A percentile compares a stretch with the other conserved stretches of the same genome.
Evolutionary conservation across 345 rosid genomes (phyloP).

Genomic region (Crucihimalaya himalaica): DNA sequence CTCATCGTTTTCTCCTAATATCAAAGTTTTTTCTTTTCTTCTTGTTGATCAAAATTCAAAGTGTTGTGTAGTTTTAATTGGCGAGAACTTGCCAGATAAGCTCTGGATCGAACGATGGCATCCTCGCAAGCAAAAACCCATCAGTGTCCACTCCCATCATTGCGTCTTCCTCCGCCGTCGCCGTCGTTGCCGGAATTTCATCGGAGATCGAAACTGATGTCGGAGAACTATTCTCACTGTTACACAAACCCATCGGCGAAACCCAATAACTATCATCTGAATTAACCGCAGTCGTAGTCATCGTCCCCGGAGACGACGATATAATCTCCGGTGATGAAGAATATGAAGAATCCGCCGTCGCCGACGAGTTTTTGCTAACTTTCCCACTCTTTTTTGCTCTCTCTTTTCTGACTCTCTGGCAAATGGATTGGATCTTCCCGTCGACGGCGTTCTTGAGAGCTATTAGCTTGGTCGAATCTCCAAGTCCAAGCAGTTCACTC

Average conservation of each 20-base stretch:
- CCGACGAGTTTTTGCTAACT: conserved; percentile 31
- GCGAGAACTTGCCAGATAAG: conserved; percentile 94
- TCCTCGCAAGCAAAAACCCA: conserved; percentile 65
- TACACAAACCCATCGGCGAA: conserved; percentile 54
- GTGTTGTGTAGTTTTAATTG: conserved; percentile 41
- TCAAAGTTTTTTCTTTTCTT: background rate
- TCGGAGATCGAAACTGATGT: conserved; percentile 44
- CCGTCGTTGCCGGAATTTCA: conserved; percentile 36
- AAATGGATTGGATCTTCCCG: conserved; percentile 85
- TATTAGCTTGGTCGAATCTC: conserved; percentile 56
- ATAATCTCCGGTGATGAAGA: conserved; percentile 43
- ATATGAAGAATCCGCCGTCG: conserved; percentile 41
- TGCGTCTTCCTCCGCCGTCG: conserved; percentile 41
- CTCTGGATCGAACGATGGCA: conserved; percentile 93
- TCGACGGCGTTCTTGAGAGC: conserved; percentile 74
- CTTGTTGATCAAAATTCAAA: conserved; percentile 12
- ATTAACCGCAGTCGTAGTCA: conserved; percentile 5
- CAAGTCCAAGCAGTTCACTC: conserved; percentile 54
- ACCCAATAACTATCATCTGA: conserved; percentile 49
- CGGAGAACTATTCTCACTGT: conserved; percentile 49
- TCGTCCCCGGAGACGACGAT: conserved; percentile 35
- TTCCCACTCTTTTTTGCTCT: conserved; percentile 57
- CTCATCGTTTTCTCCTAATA: background rate
- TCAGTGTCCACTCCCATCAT: conserved; percentile 46
- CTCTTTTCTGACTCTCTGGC: conserved; percentile 73